Base-by-base conservation (phyloP, 345 rosid species). In the Sisymbrium irio region DNA sequence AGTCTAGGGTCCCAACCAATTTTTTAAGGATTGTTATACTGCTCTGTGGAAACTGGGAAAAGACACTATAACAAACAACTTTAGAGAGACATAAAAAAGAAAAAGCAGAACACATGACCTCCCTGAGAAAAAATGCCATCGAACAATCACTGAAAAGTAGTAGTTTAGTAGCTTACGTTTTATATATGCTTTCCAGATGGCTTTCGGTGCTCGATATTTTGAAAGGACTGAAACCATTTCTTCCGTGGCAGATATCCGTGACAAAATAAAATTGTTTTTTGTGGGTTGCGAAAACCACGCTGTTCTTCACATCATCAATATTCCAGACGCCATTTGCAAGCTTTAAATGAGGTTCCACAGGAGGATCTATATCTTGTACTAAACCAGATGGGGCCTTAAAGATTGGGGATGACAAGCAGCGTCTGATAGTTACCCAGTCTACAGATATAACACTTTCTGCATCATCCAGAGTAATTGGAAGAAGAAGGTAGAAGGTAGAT, bases 401-500 rank as follows among this genome's bases (percentile, higher is more conserved):
- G 56, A 91, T 69, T 68, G 98, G 89, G 80, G 98, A 94, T 45
- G 87, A 81, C 74, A 94, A 80, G 78, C 97, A 94, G 77, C 83
- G 85, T 65, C 78, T 78, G 62, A 91, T 55, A 68, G 82, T 77
- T 56, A 53, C 67, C 98, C 98, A 88, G 64, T 94, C 94, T 15
- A 91, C 82, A 11, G 37, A 65, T 74, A 88, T 55, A 39, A 55
- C 6, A 41, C 74, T 62, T 77, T 61, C 84, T 46, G 47, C 27
- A 62, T 73, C 76, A 45, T 57, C 51, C 47, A 78, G 68, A 72
- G 70, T 63, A 70, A 89, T 71, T 9, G 98, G 98, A 74, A 94
- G 97, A 81, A 94, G 81, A 62, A 94, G 84, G 77, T 94, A 94
- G 81, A 83, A 87, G 44, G 88, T 84, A 19, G 87, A 79, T n/a